Base-by-base conservation (phyloP, 2,329 filamentous ascomycete species). In the Scedosporium minutisporum region DNA sequence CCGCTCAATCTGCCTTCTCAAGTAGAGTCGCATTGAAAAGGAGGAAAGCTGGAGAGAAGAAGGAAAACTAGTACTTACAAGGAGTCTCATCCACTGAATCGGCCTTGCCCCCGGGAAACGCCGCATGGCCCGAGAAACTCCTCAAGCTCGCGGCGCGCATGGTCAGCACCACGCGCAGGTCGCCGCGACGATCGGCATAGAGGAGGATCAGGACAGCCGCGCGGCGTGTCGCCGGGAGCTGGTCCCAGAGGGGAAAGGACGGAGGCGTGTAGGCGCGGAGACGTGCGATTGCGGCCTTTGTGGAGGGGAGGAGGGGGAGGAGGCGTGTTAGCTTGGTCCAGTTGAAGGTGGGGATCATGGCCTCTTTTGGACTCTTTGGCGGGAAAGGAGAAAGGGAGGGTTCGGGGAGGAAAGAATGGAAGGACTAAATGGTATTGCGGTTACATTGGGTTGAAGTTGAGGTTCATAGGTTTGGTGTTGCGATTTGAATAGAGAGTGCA, bases 161-260 rank as follows among this genome's bases (percentile, higher is more conserved):
- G 16, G 86, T 89, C 64, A 89, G 80, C 38, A 89, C 86, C 60
- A 88, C 84, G 18, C 85, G 84, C 64, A 97, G 77, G 67, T 96
- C 89, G 48, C 93, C 93, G 65, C 82, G 80, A 53, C 83, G 82
- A 74, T 97, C 93, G 42, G 92, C 91, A 72, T 95, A 97, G 1
- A 97, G 82, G 61, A 97, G 82, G 58, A 97, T 82, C 62, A 97
- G 77, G 48, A 97, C 93, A 25, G 93, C 93, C 14, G 93, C 93
- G 67, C 92, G 86, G 65, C 90, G 84, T 66, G 79, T 83, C 14
- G 81, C 74, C 2, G 86, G 85, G 29, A 88, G 77, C 21, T 75
- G 75, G 69, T 87, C 81, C 86, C 86, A 88, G 63, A 82, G 71
- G 10, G 85, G 77, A 67, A 87, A 87, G 2, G 82, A 75, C 1